These are phyloP conservation scores for Chaetomium strumarium DNA, from an alignment of 2,329 filamentous ascomycete species.

Conservation along the genomic window DNA sequence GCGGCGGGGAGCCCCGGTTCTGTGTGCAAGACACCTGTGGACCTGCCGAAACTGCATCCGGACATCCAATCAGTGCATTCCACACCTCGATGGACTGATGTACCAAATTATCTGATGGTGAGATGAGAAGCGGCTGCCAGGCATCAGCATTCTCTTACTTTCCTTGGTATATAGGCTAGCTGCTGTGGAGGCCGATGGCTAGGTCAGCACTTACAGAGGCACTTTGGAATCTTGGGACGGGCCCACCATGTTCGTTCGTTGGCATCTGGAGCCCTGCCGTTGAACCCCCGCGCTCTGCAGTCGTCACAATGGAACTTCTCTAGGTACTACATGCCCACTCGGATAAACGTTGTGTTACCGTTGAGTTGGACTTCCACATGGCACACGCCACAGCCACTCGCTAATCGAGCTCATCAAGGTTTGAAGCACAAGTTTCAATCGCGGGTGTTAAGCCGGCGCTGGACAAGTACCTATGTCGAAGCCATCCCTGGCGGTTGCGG, in stretches of 20 bases:
- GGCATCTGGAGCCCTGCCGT: neutral
- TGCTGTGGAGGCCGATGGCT: neutral
- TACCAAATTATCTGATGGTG: neutral
- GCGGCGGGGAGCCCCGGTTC: too few species aligned
- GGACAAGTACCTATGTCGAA: too few species aligned
- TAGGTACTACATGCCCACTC: neutral
- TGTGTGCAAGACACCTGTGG: neutral
- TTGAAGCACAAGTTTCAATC: neutral
- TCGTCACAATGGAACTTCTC: neutral
- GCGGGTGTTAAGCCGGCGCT: too few species aligned
- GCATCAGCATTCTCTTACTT: slow-evolving; percentile 7
- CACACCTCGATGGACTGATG: neutral
- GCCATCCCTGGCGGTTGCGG: too few species aligned
- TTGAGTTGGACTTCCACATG: neutral
- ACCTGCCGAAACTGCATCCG: slow-evolving; percentile 1
- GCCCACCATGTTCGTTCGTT: neutral
- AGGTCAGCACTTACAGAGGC: slow-evolving; percentile 4
- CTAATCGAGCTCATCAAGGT: neutral
- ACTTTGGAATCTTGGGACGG: neutral
- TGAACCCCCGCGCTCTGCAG: neutral
- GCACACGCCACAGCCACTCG: neutral
- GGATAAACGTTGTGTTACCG: neutral
- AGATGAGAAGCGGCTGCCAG: slow-evolving; percentile 7
- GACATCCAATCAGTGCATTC: neutral
- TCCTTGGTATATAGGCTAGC: neutral